Conservation (phyloP, 2,329 filamentous ascomycete species). For the Ophiocordyceps camponoti-saundersi region DNA sequence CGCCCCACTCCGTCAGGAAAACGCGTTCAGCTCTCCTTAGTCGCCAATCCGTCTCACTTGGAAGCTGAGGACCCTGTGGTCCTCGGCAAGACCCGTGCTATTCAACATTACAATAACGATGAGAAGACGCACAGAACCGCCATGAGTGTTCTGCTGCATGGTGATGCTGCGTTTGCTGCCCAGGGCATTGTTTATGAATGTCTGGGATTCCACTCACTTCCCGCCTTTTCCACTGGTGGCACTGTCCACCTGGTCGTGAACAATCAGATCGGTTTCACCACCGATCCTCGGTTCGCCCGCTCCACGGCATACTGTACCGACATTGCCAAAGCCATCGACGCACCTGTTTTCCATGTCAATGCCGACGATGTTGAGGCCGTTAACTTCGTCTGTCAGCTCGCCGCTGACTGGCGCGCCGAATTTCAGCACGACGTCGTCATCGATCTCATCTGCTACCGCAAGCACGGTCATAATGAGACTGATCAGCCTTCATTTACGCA, state of each 20-base stretch:
- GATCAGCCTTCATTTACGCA: constrained; percentile 99
- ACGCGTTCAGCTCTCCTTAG: constrained; percentile 95
- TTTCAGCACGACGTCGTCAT: constrained; percentile 98
- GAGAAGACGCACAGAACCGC: constrained; percentile 76
- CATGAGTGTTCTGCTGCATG: constrained; percentile 92
- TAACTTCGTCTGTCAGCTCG: constrained; percentile 95
- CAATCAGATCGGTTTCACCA: constrained; percentile 99
- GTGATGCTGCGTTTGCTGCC: constrained; percentile 89
- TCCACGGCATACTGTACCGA: constrained; percentile 98
- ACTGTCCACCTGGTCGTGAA: constrained; percentile 96
- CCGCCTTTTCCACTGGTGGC: constrained; percentile 90
- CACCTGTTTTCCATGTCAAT: constrained; percentile 97
- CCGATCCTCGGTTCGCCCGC: constrained; percentile 89
- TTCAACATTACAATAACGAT: constrained; percentile 98
- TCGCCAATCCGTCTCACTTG: constrained; percentile 95
- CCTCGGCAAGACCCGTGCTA: constrained; percentile 89
- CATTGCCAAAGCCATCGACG: constrained; percentile 97
- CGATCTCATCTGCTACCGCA: constrained; percentile 96
- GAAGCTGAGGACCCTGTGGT: constrained; percentile 98
- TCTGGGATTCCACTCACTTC: constrained; percentile 90
- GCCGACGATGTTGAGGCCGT: constrained; percentile 96
- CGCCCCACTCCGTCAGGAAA: constrained; percentile 94
- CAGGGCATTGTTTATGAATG: constrained; percentile 98
- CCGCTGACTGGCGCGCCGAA: constrained; percentile 93
- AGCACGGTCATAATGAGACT: constrained; percentile 98